Evolutionary conservation across 2,329 filamentous ascomycete species (phyloP).

Genomic region (Lasiodiplodia theobromae): DNA sequence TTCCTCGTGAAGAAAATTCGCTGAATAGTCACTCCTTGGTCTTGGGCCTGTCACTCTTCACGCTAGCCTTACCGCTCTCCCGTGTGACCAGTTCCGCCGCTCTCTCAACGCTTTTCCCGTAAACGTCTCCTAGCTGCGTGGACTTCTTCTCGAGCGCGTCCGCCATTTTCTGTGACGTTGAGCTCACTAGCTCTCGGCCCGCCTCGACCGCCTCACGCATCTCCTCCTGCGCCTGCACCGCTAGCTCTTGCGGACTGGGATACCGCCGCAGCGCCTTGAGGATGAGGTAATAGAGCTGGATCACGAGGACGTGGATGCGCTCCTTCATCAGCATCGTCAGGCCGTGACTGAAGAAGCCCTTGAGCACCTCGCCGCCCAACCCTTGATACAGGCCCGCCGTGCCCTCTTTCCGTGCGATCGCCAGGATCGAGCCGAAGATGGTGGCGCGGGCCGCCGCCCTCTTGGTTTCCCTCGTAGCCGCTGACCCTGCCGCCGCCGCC

Average conservation of each 20-base stretch:
- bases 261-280: constrained; percentile 56
- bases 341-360: constrained; percentile 85
- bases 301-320: constrained; percentile 72
- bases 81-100: constrained; percentile 8
- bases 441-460: constrained; percentile 50
- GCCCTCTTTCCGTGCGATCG: constrained; percentile 69
- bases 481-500: constrained; percentile 13
- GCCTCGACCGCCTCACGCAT: constrained; percentile 38
- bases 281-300: constrained; percentile 73
- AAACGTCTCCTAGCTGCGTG: constrained; percentile 39
- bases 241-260: constrained; percentile 50
- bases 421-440: constrained; percentile 69
- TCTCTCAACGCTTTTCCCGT: constrained; percentile 40
- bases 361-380: constrained; percentile 76
- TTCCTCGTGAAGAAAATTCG: too few relatives aligned
- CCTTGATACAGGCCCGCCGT: constrained; percentile 75
- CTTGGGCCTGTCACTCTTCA: too few relatives aligned
- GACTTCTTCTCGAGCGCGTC: constrained; percentile 39
- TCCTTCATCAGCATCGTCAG: constrained; percentile 89
- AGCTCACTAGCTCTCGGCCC: constrained; percentile 40
- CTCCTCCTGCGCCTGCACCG: constrained; percentile 37
- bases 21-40: too few relatives aligned
- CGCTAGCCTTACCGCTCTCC: neutral
- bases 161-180: constrained; percentile 37
- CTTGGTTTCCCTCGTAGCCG: constrained; percentile 37